These are phyloP conservation scores for Blastocrithidia nonstop DNA, from an alignment of 208 protist genomes.

Conservation along the genomic window DNA sequence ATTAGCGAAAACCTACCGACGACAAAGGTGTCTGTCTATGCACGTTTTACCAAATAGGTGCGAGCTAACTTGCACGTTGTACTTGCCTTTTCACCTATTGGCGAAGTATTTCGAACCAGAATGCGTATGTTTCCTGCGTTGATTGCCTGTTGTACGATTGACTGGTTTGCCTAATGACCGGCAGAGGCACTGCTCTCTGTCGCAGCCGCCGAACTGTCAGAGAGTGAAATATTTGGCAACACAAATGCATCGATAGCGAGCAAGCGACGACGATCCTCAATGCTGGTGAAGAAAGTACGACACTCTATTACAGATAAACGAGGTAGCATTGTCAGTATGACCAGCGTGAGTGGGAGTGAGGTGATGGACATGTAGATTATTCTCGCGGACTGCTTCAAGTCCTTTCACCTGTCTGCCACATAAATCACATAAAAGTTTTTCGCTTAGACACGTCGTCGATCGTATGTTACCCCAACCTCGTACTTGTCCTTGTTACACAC, in stretches of 20 bases:
- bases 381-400: constrained; percentile 81
- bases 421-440: constrained; percentile 85
- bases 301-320: no score
- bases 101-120: constrained; percentile 88
- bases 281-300: no score
- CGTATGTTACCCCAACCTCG: constrained; percentile 96
- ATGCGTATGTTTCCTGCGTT: constrained; percentile 96
- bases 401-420: constrained; percentile 84
- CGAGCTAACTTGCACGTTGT: constrained; percentile 91
- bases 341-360: constrained; percentile 1
- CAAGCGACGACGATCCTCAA: constrained; percentile 1
- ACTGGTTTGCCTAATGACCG: constrained; percentile 97
- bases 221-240: not conserved
- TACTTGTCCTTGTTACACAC: constrained; percentile 92
- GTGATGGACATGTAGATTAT: constrained; percentile 9
- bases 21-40: constrained; percentile 93
- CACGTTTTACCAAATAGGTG: constrained; percentile 89
- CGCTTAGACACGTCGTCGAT: constrained; percentile 82
- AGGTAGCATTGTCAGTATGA: constrained; percentile 1
- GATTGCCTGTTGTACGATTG: constrained; percentile 96
- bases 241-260: no score
- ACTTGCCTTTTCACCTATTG: constrained; percentile 92
- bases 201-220: constrained; percentile 56
- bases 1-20: constrained; percentile 79
- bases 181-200: constrained; percentile 90